Conservation (phyloP, 345 rosid genomes). For the Hirschfeldia incana region DNA sequence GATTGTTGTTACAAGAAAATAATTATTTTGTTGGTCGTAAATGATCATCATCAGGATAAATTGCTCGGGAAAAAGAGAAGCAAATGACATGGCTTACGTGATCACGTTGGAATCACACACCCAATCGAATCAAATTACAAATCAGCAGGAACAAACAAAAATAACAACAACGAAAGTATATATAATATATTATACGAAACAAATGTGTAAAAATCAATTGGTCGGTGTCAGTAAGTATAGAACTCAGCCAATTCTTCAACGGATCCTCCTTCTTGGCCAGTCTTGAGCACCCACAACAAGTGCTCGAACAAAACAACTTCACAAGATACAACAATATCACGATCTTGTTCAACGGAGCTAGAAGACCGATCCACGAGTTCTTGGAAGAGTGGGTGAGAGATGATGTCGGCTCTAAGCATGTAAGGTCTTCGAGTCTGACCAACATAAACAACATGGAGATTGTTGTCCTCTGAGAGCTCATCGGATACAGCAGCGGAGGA, state of each 20-base stretch:
- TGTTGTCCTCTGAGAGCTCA: slow-evolving; percentile 33
- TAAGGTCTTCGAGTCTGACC: slow-evolving; percentile 84
- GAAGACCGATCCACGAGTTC: slow-evolving; percentile 66
- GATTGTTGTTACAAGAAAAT: background rate
- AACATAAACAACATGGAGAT: slow-evolving; percentile 66
- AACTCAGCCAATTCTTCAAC: slow-evolving; percentile 53
- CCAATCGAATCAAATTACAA: slow-evolving; percentile 31
- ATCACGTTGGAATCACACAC: slow-evolving; percentile 34
- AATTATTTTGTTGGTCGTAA: slow-evolving; percentile 13
- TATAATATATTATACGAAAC: slow-evolving; percentile 27
- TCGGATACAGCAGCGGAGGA: slow-evolving; percentile 34
- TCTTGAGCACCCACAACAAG: slow-evolving; percentile 88
- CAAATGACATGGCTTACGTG: slow-evolving; percentile 37
- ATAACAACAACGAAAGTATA: slow-evolving; percentile 12
- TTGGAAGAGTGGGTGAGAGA: slow-evolving; percentile 77
- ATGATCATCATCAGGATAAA: slow-evolving; percentile 27
- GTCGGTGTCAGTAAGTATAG: slow-evolving; percentile 53
- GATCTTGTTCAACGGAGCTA: slow-evolving; percentile 34
- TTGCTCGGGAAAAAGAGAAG: slow-evolving; percentile 31
- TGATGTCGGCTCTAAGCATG: slow-evolving; percentile 50
- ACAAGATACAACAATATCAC: slow-evolving; percentile 60
- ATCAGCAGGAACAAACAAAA: slow-evolving; percentile 15
- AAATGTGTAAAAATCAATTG: slow-evolving; percentile 12
- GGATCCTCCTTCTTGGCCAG: slow-evolving; percentile 40
- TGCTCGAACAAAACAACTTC: slow-evolving; percentile 95